phyloP scores from a whole-genome alignment of 306 rosid species.

The Cicer judaicum region DNA sequence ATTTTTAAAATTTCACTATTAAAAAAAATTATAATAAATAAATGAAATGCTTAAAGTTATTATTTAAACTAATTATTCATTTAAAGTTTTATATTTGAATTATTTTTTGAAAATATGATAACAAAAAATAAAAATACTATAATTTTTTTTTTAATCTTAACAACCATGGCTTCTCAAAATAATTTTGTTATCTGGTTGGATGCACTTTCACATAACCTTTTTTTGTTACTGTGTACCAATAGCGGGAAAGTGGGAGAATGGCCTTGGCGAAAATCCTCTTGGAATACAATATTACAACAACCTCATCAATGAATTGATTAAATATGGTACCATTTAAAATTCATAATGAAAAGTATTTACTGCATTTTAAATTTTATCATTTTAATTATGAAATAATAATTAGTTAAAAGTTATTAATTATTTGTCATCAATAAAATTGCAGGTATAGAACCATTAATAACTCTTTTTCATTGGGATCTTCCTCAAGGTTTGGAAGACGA shows the following conservation, averaged over 20 bases:
- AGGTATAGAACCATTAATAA: conserved; percentile 29
- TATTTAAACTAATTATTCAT: too few species aligned
- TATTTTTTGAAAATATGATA: too few species aligned
- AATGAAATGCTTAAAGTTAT: too few species aligned
- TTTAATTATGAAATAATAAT: too few species aligned
- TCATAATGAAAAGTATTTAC: too few species aligned
- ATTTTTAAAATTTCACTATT: too few species aligned
- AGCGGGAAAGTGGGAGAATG: conserved; percentile 59
- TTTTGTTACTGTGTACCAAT: not conserved
- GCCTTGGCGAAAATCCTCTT: conserved; percentile 43
- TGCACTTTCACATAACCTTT: too few species aligned
- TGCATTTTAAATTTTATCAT: not conserved
- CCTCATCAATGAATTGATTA: conserved; percentile 53
- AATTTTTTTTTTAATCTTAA: too few species aligned
- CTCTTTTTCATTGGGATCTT: conserved; percentile 58
- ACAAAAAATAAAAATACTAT: too few species aligned
- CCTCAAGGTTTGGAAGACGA: conserved; percentile 60
- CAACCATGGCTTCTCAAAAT: too few species aligned
- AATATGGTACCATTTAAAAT: conserved; percentile 38
- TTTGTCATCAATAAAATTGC: not conserved
- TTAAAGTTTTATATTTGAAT: too few species aligned
- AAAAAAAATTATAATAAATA: too few species aligned
- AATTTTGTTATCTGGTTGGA: not conserved
- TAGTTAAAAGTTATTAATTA: not conserved
- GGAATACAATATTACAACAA: conserved; percentile 59